phyloP scores from a whole-genome alignment of 257 asterid genomes.

The Nicotiana benthamiana region DNA sequence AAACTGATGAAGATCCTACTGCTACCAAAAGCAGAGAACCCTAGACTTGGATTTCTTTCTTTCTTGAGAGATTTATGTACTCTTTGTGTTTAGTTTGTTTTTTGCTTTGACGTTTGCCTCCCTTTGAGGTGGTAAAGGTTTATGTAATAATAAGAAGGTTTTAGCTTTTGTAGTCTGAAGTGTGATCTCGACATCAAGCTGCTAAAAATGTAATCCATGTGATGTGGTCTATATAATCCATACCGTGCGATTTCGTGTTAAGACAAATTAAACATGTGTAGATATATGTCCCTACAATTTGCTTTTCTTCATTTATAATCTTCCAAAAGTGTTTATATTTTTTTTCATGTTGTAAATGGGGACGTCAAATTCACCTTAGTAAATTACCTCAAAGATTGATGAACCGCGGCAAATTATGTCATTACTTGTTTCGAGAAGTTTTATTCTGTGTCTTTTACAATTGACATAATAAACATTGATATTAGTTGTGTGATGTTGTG shows the following conservation, averaged over 20 bases:
- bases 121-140: background rate
- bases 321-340: background rate
- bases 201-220: background rate
- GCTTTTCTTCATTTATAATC: background rate
- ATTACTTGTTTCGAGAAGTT: too few species aligned
- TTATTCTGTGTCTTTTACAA: too few species aligned
- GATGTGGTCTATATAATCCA: background rate
- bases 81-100: background rate
- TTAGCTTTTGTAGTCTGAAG: background rate
- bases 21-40: background rate
- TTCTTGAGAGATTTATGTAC: background rate
- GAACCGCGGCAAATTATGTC: too few species aligned
- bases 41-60: background rate
- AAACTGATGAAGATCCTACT: constrained; percentile 9
- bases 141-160: background rate
- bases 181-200: background rate
- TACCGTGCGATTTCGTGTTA: background rate
- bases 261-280: too few species aligned
- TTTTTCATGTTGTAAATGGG: too few species aligned
- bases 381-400: too few species aligned
- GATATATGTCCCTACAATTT: background rate
- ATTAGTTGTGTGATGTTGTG: too few species aligned
- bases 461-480: too few species aligned
- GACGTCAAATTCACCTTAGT: too few species aligned
- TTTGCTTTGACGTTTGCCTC: background rate